Percentiles rank a stretch among this genome's conserved stretches.
Conservation (phyloP, 345 rosid genomes). For the Nephelium lappaceum region DNA sequence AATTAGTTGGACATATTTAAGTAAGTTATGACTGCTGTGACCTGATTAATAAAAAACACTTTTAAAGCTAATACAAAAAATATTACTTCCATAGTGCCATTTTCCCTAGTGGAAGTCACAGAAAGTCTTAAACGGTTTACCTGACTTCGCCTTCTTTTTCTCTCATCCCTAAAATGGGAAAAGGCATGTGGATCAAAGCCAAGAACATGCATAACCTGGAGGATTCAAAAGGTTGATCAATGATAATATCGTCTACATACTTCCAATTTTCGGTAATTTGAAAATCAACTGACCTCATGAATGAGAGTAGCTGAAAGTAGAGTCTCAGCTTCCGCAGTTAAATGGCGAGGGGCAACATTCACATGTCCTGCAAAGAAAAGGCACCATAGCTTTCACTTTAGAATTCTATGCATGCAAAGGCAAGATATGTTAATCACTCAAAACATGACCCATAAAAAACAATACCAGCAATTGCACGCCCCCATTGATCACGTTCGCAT, state of each 20-base stretch:
- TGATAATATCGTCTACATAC: background rate
- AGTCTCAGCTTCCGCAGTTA: conserved; percentile 96
- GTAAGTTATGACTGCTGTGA: background rate
- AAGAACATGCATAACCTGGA: conserved; percentile 97
- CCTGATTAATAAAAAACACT: background rate
- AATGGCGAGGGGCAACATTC: conserved; percentile 99
- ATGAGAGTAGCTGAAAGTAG: conserved; percentile 96
- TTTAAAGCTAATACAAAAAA: background rate
- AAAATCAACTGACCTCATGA: conserved; percentile 67
- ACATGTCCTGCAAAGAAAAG: conserved; percentile 74
- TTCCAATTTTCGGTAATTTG: conserved; percentile 16
- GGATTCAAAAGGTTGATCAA: conserved; percentile 14
- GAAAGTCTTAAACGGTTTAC: conserved; percentile 37
- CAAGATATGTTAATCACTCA: background rate
- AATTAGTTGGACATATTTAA: background rate
- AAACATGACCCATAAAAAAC: conserved; percentile 5
- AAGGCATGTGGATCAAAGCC: conserved; percentile 99
- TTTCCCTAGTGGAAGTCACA: background rate
- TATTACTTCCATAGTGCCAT: background rate
- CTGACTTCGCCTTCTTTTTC: conserved; percentile 92
- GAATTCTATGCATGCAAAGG: background rate
- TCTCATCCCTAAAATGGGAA: conserved; percentile 97
- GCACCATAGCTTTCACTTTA: conserved; percentile 18
- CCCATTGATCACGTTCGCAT: conserved; percentile 99
- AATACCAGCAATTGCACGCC: conserved; percentile 98